Evolutionary conservation across 345 rosid species (phyloP), one percentile per base, ranked within the genome.

Genomic region (Aquilaria yunnanensis): DNA sequence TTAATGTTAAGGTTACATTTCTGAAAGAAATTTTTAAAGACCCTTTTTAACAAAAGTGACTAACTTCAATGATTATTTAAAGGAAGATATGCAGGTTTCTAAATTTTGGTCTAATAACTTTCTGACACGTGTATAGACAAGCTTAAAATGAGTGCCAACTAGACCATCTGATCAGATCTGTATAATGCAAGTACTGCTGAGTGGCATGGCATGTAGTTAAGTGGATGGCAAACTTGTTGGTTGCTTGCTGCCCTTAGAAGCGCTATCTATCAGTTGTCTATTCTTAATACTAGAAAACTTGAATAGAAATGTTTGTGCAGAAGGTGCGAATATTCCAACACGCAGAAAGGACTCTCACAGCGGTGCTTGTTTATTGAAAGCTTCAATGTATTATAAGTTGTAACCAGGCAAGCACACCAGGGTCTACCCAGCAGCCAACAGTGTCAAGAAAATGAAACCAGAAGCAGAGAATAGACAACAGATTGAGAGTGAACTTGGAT

Each of bases 401-500:
- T 16, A 52, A 29, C 0, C 43, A 64, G n/a, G 47, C 9, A 7
- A 54, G 16, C 51, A 43, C 29, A 9, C 5, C 32, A 11, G 32
- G 10, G 9, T 54, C 57, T 54, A 32, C 31, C 57, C 33, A 5
- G 33, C 8, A 37, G 37, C 47, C 50, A 65, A 60, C 51, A 57
- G 66, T 60, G 70, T 50, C 54, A 32, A 60, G 64, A 75, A 57
- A 74, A 70, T 63, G 68, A 75, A 56, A 60, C 47, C 23, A 43
- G 58, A 49, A 49, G 49, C 30, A 37, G 41, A 33, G 23, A 62
- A 51, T 30, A 62, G 55, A 66, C 59, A 47, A n/a, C 58, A 14
- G 30, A 31, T 60, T 6, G 43, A 5, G 43, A 37, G 7, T 9
- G 7, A 23, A 14, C 14, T 65, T 6, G 51, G 48, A 34, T 50